Conservation (phyloP, 2,329 filamentous ascomycete genomes). For the Apiospora arundinis region DNA sequence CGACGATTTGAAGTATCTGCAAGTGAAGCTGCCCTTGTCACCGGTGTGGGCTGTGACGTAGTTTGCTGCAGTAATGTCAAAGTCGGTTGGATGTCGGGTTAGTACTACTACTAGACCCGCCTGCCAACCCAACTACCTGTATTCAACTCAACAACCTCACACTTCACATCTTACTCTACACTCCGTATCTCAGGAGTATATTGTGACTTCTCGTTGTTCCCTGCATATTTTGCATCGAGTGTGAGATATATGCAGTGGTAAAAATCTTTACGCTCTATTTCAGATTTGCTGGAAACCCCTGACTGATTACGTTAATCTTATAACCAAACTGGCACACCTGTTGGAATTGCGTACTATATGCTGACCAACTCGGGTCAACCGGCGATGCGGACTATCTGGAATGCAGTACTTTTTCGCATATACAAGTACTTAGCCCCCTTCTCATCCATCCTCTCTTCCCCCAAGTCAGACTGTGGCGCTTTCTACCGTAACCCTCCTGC, state of each 20-base stretch:
- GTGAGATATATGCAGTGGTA: background rate
- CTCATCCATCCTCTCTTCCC: too few relatives aligned
- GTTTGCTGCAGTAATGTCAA: background rate
- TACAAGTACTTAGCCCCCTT: background rate
- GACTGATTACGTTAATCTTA: background rate
- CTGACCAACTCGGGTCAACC: background rate
- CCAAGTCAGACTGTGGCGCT: background rate
- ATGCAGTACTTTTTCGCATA: background rate
- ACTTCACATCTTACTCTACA: background rate
- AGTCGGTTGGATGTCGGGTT: background rate
- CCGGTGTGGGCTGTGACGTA: conserved; percentile 14
- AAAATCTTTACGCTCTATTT: background rate
- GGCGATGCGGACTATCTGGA: background rate
- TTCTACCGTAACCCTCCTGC: background rate
- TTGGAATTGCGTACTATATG: background rate
- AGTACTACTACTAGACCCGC: background rate
- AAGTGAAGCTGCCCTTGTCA: background rate
- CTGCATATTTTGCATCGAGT: background rate
- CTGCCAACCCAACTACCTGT: background rate
- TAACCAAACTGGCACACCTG: background rate
- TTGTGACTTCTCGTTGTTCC: background rate
- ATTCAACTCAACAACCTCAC: background rate
- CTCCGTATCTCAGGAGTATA: background rate
- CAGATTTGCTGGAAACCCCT: background rate
- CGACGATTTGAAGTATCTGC: background rate